These are phyloP conservation scores for Triticum dicoccoides DNA, from an alignment of 176 grass and related monocot species.

Conservation along the genomic window DNA sequence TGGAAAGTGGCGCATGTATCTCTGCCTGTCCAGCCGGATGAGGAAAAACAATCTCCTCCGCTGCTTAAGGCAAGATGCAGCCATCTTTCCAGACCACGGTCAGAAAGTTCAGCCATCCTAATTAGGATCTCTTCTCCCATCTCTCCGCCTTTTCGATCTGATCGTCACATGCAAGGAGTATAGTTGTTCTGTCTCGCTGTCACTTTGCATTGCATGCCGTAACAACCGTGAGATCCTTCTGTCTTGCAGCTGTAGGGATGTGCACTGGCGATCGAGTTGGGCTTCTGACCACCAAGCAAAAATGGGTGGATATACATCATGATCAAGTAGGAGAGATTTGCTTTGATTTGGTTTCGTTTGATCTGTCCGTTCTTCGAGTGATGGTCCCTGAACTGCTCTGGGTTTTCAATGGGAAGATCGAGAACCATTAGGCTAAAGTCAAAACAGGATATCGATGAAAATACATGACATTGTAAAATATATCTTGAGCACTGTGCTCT, in stretches of 20 bases:
- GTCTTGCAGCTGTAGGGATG: background rate
- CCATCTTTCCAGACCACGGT: background rate
- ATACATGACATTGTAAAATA: background rate
- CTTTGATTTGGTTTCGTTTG: background rate
- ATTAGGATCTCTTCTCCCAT: background rate
- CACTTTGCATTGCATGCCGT: background rate
- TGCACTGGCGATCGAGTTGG: background rate
- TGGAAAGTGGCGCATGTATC: slow-evolving; percentile 2
- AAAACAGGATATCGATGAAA: background rate
- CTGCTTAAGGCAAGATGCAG: background rate
- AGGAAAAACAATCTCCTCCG: background rate
- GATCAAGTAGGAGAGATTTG: background rate
- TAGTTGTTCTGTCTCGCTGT: background rate
- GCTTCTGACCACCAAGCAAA: background rate
- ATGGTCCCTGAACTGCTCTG: background rate
- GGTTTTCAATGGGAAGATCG: background rate
- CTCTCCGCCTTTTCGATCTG: background rate
- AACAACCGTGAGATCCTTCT: background rate
- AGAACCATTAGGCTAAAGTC: background rate
- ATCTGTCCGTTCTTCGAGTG: background rate
- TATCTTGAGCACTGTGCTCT: background rate
- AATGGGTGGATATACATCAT: background rate
- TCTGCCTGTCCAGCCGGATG: background rate
- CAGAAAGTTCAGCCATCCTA: background rate
- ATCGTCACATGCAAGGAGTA: background rate